A percentile compares a stretch with the other conserved stretches of the same genome.
Conservation (phyloP, 306 rosid species). For the Hippophae rhamnoides region DNA sequence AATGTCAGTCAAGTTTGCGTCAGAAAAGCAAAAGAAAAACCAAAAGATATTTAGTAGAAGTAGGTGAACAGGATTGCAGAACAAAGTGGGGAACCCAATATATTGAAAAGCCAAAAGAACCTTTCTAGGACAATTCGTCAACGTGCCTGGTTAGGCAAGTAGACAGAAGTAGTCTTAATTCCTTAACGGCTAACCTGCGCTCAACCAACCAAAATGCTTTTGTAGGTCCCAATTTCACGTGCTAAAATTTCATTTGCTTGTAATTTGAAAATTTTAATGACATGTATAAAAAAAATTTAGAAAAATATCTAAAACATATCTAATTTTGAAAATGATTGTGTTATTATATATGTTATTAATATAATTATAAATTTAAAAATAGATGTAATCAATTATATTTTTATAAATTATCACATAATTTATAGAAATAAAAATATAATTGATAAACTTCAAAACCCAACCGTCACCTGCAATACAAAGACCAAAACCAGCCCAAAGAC, state of each 20-base stretch:
- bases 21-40: background rate
- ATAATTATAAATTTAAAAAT: too few relatives aligned
- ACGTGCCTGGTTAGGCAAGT: conserved; percentile 4
- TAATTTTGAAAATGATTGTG: too few relatives aligned
- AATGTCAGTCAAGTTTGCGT: too few relatives aligned
- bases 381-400: too few relatives aligned
- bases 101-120: conserved; percentile 1
- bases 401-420: too few relatives aligned
- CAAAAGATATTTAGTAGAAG: background rate
- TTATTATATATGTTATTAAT: too few relatives aligned
- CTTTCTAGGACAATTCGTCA: conserved; percentile 23
- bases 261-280: too few relatives aligned
- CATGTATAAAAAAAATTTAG: too few relatives aligned
- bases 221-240: conserved; percentile 14
- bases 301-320: too few relatives aligned
- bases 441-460: background rate
- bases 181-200: conserved; percentile 12
- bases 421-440: too few relatives aligned
- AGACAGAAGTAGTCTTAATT: conserved; percentile 5
- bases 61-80: conserved; percentile 3
- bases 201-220: conserved; percentile 13
- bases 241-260: background rate
- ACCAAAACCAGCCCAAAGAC: background rate
- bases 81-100: background rate
- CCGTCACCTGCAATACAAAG: conserved; percentile 19